Percentiles rank a stretch among this genome's conserved stretches.
These are phyloP conservation scores for Alternaria panax DNA, from an alignment of 2,329 filamentous ascomycete genomes.

Conservation along the genomic window DNA sequence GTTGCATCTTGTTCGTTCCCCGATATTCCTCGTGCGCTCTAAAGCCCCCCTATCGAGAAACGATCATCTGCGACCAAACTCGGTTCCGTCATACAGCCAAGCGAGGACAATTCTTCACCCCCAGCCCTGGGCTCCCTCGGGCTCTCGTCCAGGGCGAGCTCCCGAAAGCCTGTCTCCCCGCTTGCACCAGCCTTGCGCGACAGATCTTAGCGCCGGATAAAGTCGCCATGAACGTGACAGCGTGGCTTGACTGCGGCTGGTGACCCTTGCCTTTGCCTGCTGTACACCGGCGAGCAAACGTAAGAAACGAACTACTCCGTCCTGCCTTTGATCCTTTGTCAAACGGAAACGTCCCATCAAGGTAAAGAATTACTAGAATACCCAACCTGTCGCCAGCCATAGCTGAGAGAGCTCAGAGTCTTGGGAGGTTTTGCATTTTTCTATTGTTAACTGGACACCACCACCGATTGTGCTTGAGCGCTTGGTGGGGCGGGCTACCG, in stretches of 20 bases:
- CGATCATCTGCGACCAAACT: conserved; percentile 31
- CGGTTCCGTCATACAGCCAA: conserved; percentile 27
- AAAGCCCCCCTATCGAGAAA: conserved; percentile 32
- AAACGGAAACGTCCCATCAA: not conserved
- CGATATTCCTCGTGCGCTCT: conserved; percentile 38
- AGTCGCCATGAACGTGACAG: conserved; percentile 31
- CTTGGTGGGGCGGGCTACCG: conserved; percentile 9
- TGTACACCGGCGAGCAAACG: conserved; percentile 19
- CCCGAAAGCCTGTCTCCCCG: conserved; percentile 26
- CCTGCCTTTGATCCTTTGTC: conserved; percentile 28
- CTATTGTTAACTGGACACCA: not conserved
- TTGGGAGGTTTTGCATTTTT: not conserved
- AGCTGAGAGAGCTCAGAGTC: not conserved
- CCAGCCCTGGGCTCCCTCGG: conserved; percentile 28
- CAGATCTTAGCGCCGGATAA: conserved; percentile 30
- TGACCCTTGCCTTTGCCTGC: conserved; percentile 31
- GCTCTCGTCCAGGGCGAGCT: conserved; percentile 24
- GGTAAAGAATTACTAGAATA: not conserved
- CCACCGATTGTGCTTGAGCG: conserved; percentile 3
- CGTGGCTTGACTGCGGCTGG: conserved; percentile 43
- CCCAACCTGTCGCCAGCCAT: not conserved
- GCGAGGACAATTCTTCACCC: conserved; percentile 20
- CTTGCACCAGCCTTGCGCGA: conserved; percentile 32
- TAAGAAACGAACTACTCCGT: conserved; percentile 21
- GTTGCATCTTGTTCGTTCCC: conserved; percentile 27